Conservation (phyloP, 352 stramenopile species). For the Pythium coloratum region DNA sequence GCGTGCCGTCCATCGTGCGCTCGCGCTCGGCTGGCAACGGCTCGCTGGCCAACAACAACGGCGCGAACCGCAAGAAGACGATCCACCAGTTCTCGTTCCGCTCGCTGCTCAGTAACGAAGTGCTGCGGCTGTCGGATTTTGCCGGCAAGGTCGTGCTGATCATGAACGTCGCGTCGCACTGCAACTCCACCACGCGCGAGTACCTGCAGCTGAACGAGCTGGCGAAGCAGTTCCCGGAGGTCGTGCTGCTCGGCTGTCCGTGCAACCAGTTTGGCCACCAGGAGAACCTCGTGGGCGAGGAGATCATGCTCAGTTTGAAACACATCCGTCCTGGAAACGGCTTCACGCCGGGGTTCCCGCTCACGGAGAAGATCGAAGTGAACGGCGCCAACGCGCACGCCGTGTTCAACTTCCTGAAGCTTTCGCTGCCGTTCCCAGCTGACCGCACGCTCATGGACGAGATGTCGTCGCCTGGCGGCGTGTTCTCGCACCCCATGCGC, state of each 20-base stretch:
- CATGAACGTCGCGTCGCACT: conserved; percentile 82
- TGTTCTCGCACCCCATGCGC: conserved; percentile 81
- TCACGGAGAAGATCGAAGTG: conserved; percentile 82
- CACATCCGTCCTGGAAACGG: conserved; percentile 75
- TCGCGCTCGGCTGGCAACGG: conserved; percentile 34
- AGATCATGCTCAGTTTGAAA: conserved; percentile 73
- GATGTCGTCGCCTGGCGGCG: conserved; percentile 71
- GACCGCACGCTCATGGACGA: conserved; percentile 80
- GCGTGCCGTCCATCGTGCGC: conserved; percentile 11
- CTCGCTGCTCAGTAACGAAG: conserved; percentile 54
- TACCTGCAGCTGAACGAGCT: conserved; percentile 78
- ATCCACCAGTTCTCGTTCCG: conserved; percentile 79
- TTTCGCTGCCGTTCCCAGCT: conserved; percentile 66
- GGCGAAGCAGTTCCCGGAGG: conserved; percentile 52
- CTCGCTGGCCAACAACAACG: conserved; percentile 5
- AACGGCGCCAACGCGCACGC: conserved; percentile 79
- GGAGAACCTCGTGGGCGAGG: conserved; percentile 77
- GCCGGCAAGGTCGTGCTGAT: conserved; percentile 64
- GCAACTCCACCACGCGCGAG: conserved; percentile 74
- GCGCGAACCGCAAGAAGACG: conserved; percentile 46
- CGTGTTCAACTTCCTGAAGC: conserved; percentile 76
- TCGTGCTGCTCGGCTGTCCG: conserved; percentile 72
- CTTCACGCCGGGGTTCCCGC: conserved; percentile 65
- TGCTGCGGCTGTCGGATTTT: conserved; percentile 68
- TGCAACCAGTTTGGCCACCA: conserved; percentile 86